Percentiles rank a stretch among this genome's conserved stretches.
Conservation (phyloP, 1,284 basidiomycete genomes). For the Retiboletus flavoniger region DNA sequence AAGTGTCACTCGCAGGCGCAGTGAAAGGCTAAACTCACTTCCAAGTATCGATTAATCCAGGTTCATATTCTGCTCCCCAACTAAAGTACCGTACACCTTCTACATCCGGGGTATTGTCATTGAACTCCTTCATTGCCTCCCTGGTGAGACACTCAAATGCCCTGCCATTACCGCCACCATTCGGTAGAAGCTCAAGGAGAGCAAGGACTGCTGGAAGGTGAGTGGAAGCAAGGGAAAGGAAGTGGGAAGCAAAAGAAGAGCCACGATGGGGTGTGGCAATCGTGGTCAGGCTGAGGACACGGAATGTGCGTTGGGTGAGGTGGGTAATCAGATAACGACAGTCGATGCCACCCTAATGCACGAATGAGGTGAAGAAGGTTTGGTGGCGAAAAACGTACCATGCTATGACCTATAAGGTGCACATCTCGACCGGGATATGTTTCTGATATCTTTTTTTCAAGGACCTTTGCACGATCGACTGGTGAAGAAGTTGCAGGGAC, state of each 20-base stretch:
- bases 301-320: constrained; percentile 62
- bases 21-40: constrained; percentile 44
- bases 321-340: constrained; percentile 84
- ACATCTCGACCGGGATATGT: constrained; percentile 79
- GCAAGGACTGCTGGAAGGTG: constrained; percentile 62
- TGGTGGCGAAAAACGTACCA: constrained; percentile 52
- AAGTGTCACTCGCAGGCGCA: neutral
- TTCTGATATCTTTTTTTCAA: constrained; percentile 78
- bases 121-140: constrained; percentile 87
- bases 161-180: constrained; percentile 81
- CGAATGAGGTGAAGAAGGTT: constrained; percentile 11
- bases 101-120: constrained; percentile 78
- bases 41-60: constrained; percentile 87
- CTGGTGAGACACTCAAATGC: constrained; percentile 87
- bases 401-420: constrained; percentile 89
- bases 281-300: constrained; percentile 84
- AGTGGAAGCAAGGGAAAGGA: constrained; percentile 78
- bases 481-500: constrained; percentile 90
- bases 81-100: constrained; percentile 83
- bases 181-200: constrained; percentile 76
- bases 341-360: constrained; percentile 81
- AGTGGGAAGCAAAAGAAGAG: constrained; percentile 90
- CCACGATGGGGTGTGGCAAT: constrained; percentile 92
- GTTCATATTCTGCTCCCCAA: constrained; percentile 89
- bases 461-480: constrained; percentile 81